phyloP scores from a whole-genome alignment of 2,329 filamentous ascomycete species.

The Talaromyces sp. region DNA sequence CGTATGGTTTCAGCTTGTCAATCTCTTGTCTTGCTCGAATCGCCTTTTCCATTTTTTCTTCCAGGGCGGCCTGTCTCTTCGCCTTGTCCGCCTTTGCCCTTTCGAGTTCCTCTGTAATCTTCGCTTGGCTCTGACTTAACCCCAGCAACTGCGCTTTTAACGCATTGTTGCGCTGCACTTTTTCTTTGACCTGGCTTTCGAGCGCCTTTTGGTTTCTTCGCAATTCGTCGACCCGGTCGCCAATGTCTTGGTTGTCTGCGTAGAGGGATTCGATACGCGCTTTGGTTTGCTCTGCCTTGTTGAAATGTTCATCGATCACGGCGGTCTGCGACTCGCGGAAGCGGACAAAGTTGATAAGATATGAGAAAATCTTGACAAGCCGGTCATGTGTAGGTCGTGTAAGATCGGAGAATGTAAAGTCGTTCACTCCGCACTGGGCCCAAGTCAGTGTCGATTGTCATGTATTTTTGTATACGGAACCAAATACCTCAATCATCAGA shows the following conservation, averaged over 20 bases:
- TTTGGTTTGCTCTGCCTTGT: slow-evolving; percentile 82
- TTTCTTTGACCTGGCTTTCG: slow-evolving; percentile 76
- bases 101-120: slow-evolving; percentile 75
- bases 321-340: slow-evolving; percentile 89
- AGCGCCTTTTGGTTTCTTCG: slow-evolving; percentile 72
- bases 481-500: slow-evolving; percentile 61
- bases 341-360: slow-evolving; percentile 97
- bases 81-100: slow-evolving; percentile 75
- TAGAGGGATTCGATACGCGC: slow-evolving; percentile 81
- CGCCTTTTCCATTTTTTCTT: slow-evolving; percentile 46
- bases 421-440: slow-evolving; percentile 74
- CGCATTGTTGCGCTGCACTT: slow-evolving; percentile 79
- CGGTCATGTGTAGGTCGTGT: slow-evolving; percentile 87
- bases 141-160: slow-evolving; percentile 78
- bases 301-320: slow-evolving; percentile 89
- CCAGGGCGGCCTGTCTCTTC: slow-evolving; percentile 60
- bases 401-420: slow-evolving; percentile 89
- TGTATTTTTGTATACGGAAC: neutral
- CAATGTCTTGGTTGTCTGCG: slow-evolving; percentile 80
- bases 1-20: slow-evolving; percentile 84
- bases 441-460: slow-evolving; percentile 1
- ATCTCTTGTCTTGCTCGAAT: slow-evolving; percentile 76
- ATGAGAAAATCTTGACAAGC: slow-evolving; percentile 91
- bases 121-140: slow-evolving; percentile 74
- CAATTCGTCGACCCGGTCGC: slow-evolving; percentile 74